phyloP scores from a whole-genome alignment of 2,329 filamentous ascomycete species.

The Penicillium sp. region DNA sequence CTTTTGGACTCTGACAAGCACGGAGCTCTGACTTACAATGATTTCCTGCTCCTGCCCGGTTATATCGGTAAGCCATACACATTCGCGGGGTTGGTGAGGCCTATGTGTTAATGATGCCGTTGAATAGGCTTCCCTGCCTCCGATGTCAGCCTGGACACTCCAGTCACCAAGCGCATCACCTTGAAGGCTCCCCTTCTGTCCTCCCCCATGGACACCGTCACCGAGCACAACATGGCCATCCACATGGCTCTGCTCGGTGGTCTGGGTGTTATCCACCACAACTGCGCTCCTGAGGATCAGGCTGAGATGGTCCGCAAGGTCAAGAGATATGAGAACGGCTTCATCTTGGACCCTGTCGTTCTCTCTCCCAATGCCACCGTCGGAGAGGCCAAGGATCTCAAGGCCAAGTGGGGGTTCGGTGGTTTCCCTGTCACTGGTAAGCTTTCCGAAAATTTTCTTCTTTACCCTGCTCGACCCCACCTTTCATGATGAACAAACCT shows the following conservation, averaged over 20 bases:
- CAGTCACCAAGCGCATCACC: conserved; percentile 91
- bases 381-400: conserved; percentile 84
- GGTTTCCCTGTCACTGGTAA: conserved; percentile 98
- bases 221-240: conserved; percentile 99
- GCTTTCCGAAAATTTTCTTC: conserved; percentile 43
- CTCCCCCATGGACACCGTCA: conserved; percentile 99
- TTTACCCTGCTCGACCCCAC: conserved; percentile 17
- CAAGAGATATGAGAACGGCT: conserved; percentile 98
- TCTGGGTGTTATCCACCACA: conserved; percentile 92
- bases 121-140: conserved; percentile 79
- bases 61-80: conserved; percentile 71
- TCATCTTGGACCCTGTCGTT: conserved; percentile 94
- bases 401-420: conserved; percentile 98
- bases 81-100: conserved; percentile 19
- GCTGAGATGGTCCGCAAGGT: conserved; percentile 99
- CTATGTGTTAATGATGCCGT: conserved; percentile 18
- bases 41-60: conserved; percentile 94
- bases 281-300: conserved; percentile 96
- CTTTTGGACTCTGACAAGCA: conserved; percentile 89
- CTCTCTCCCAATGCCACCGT: conserved; percentile 86
- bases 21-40: conserved; percentile 96
- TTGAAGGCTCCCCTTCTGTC: conserved; percentile 97
- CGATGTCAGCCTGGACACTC: conserved; percentile 83
- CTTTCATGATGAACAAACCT: conserved; percentile 69
- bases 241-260: conserved; percentile 67